A percentile compares a stretch with the other conserved stretches of the same genome.
Evolutionary conservation across 1,284 basidiomycete species (phyloP).

Genomic region (Cryptococcus neoformans): DNA sequence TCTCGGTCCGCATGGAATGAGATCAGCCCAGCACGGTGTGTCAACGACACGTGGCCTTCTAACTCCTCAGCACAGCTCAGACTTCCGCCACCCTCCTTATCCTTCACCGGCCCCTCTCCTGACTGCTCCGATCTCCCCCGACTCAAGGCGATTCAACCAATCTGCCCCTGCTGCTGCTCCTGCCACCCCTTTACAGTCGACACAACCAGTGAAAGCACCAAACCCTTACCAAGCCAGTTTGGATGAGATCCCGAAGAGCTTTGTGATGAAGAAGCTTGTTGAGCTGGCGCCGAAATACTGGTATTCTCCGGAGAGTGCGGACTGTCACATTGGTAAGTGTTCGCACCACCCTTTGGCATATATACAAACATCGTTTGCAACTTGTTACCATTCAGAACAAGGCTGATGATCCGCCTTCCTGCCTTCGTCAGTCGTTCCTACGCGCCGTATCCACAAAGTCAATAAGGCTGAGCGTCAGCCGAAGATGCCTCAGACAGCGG

Average conservation of each 20-base stretch:
- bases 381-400: not conserved
- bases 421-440: conserved; percentile 3
- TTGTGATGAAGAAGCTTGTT: conserved; percentile 37
- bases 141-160: conserved; percentile 5
- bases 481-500: too few relatives aligned
- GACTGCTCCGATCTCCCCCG: conserved; percentile 8
- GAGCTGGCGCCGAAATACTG: conserved; percentile 37
- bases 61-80: conserved; percentile 7
- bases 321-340: conserved; percentile 43
- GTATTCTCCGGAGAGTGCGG: conserved; percentile 34
- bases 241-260: conserved; percentile 31
- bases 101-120: conserved; percentile 3
- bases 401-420: not conserved
- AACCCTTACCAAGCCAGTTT: conserved; percentile 17
- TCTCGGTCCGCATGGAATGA: conserved; percentile 5
- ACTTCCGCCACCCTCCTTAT: conserved; percentile 3
- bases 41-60: conserved; percentile 1
- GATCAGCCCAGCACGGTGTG: conserved; percentile 1
- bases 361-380: too few relatives aligned
- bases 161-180: conserved; percentile 2
- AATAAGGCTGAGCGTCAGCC: not conserved
- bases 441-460: not conserved
- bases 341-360: not conserved
- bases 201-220: not conserved
- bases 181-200: not conserved